Base-by-base conservation (phyloP, 768 basidiomycete genomes). In the Mycena alexandri region DNA sequence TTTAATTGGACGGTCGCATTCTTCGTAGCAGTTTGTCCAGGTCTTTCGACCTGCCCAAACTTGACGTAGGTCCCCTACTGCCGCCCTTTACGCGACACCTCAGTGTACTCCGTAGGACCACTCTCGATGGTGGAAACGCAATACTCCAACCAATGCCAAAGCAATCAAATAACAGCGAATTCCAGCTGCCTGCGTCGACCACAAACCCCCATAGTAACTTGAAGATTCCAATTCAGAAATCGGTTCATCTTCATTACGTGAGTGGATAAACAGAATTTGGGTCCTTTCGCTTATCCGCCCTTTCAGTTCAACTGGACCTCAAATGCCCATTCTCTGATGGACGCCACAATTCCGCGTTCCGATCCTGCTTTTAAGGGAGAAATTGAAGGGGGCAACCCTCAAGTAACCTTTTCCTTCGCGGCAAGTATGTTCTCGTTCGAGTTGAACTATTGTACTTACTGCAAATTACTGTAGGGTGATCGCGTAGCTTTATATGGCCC, bases 401-500 rank as follows among this genome's bases (percentile, higher is more conserved):
- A 1, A 5, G 61, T 36, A 25, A 47, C 25, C 22, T 63, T 63
- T 46, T 14, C 61, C 17, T 62, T 62, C 42, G 4, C 11, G 38
- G 61, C 33, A n/a, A 43, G n/a, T 13, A 19, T 50, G 8, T 22
- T 33, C 14, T 10, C 21, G 12, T 29, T 47, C 33, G 13, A 8
- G 21, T 34, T 46, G 29, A 29, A 29, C 29, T 6, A 29, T 29
- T 29, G 3, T 5, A 24, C 14, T 2, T 8, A 43, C 6, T 36
- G 44, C 19, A 61, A 21, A 33, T 14, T 55, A 10, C 5, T 34
- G 41, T 51, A 68, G 75, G 72, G 80, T 57, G 65, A 76, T 73
- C 73, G 77, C 64, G 58, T 86, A 51, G 72, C 79, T 12, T 72
- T 85, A 25, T 83, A 79, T 48, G 85, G 85, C 9, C 55, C 82